Evolutionary conservation across 1,284 basidiomycete species (phyloP).

Genomic region (Cryptococcus wingfieldii): DNA sequence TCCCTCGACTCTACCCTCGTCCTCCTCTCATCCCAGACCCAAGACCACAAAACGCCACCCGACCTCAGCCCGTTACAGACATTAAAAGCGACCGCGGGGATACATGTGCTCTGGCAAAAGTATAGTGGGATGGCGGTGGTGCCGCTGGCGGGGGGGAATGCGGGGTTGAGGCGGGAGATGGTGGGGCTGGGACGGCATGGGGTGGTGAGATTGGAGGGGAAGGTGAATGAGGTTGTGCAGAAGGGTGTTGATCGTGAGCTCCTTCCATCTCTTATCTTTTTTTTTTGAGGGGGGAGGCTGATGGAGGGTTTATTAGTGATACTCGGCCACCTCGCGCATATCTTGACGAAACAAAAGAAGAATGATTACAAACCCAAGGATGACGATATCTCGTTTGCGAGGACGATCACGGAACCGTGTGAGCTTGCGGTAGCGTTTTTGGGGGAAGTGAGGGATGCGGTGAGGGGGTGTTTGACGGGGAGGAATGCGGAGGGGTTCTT

Average conservation of each 20-base stretch:
- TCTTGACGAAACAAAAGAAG: constrained; percentile 87
- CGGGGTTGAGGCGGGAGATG: constrained; percentile 90
- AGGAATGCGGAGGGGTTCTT: constrained; percentile 90
- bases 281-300: too few species aligned
- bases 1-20: constrained; percentile 79
- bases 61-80: constrained; percentile 66
- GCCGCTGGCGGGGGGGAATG: constrained; percentile 78
- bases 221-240: constrained; percentile 77
- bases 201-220: constrained; percentile 80
- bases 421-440: constrained; percentile 80
- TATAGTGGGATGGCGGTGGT: constrained; percentile 88
- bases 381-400: constrained; percentile 88
- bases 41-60: constrained; percentile 74
- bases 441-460: constrained; percentile 71
- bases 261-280: too few species aligned
- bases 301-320: constrained; percentile 51
- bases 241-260: constrained; percentile 73
- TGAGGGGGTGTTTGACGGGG: constrained; percentile 71
- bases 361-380: constrained; percentile 96
- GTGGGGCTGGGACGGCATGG: constrained; percentile 87
- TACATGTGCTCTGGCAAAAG: constrained; percentile 94
- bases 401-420: constrained; percentile 94
- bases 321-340: constrained; percentile 58
- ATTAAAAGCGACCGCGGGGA: constrained; percentile 74
- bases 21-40: constrained; percentile 19